Evolutionary conservation across 1,284 basidiomycete genomes (phyloP), one percentile per base, ranked within the genome.

Genomic region (Ceratobasidium sp.): DNA sequence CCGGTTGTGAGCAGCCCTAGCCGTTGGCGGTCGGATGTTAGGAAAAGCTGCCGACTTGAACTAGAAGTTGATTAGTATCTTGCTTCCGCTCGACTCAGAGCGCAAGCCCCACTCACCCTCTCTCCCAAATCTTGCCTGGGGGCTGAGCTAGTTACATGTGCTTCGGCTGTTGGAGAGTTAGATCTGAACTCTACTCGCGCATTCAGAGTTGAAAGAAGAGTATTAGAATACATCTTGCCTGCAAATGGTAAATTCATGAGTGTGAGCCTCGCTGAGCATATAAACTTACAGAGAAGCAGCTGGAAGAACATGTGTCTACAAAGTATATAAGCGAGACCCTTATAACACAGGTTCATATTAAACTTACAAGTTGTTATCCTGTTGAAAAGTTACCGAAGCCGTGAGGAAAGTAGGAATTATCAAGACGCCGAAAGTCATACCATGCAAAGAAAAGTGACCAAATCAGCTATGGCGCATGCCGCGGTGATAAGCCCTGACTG

Each of bases 401-500:
- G 5, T 63, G 35, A 68, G 17, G 3, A 13, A 20, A 47, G n/a
- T 10, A 26, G 20, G 15, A 2, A 10, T 6, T 42, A 13, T 39
- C 10, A 33, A 37, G n/a, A n/a, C n/a, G 7, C 11, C 7, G 28
- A 11, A 39, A 15, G 28, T 8, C n/a, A 78, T 68, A 85, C 84
- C 73, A 82, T 15, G 80, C 80, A 33, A 86, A 79, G 77, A 83
- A 86, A 58, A 85, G 77, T n/a, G 20, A 84, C 78, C 20, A 86
- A 63, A 76, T 86, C 84, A 13, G 84, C 71, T 20, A 79, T 78
- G 1, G 84, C 84, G 60, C 81, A 82, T 13, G 83, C 8, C 2
- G 83, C 78, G 0, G 85, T 86, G 23, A 85, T 45, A 23, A 84
- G 65, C 15, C 85, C 84, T 1, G 84, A 85, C 71, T 85, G 84